Conservation (phyloP, 2,329 filamentous ascomycete species). For the Neopestalotiopsis sp. region DNA sequence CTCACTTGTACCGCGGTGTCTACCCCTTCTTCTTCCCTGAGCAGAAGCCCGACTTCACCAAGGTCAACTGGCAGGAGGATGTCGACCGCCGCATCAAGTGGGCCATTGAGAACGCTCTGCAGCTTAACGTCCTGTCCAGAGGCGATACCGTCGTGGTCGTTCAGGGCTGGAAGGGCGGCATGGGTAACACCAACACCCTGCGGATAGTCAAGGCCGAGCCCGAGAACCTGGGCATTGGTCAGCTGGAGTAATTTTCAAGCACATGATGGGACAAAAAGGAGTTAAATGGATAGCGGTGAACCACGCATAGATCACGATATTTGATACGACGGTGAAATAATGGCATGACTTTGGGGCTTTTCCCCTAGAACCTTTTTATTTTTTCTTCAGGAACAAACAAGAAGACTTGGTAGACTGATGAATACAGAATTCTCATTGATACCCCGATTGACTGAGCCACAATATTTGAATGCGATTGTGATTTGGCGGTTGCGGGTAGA, state of each 20-base stretch:
- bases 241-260: constrained; percentile 36
- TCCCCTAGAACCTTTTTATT: neutral
- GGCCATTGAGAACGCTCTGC: constrained; percentile 87
- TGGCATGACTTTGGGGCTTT: constrained; percentile 9
- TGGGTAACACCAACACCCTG: constrained; percentile 88
- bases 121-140: constrained; percentile 75
- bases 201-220: constrained; percentile 68
- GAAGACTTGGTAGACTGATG: constrained; percentile 6
- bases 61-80: constrained; percentile 97
- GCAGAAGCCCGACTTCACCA: constrained; percentile 91
- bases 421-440: constrained; percentile 10
- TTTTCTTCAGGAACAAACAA: neutral
- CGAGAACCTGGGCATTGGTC: constrained; percentile 62
- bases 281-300: constrained; percentile 7
- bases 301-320: constrained; percentile 13
- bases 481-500: no score
- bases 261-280: neutral
- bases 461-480: no score
- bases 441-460: neutral
- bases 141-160: constrained; percentile 83
- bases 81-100: constrained; percentile 97
- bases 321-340: constrained; percentile 14
- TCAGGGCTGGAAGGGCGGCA: constrained; percentile 89
- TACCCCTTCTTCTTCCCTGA: constrained; percentile 97
- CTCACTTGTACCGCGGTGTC: constrained; percentile 95